Conservation (phyloP, 768 basidiomycete species). For the Tulasnella sp. region DNA sequence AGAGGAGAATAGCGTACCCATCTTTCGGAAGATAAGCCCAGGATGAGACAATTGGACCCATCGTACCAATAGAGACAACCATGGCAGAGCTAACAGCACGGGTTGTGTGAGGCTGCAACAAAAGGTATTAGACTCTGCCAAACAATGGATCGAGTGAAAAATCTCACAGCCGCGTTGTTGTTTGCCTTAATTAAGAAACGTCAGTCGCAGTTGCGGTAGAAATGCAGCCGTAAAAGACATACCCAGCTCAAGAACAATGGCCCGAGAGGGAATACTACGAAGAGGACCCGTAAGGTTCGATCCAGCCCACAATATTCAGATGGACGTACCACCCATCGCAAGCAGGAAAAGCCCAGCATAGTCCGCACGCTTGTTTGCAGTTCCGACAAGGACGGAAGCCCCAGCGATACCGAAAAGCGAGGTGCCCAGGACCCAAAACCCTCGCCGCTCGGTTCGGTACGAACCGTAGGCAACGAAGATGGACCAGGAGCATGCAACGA, state of each 20-base stretch:
- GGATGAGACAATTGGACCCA: constrained; percentile 21
- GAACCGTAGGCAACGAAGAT: constrained; percentile 24
- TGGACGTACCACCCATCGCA: constrained; percentile 17
- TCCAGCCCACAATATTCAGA: not conserved
- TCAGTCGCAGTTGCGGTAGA: not conserved
- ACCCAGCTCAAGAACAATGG: constrained; percentile 25
- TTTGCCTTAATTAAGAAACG: not conserved
- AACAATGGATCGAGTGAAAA: not conserved
- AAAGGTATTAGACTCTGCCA: not conserved
- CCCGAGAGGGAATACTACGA: constrained; percentile 20
- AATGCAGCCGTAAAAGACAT: not conserved
- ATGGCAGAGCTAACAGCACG: constrained; percentile 26
- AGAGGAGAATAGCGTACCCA: constrained; percentile 1
- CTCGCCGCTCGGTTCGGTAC: constrained; percentile 17
- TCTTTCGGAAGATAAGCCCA: constrained; percentile 24
- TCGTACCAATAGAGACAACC: constrained; percentile 21
- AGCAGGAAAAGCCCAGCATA: constrained; percentile 23
- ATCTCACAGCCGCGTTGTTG: constrained; percentile 22
- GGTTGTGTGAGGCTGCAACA: constrained; percentile 19
- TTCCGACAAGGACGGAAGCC: constrained; percentile 18
- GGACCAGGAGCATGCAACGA: constrained; percentile 26
- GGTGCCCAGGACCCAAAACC: constrained; percentile 21
- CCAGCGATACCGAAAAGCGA: constrained; percentile 16
- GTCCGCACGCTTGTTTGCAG: constrained; percentile 1
- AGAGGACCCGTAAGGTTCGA: not conserved